Evolutionary conservation across 75 land plant species (phyloP).

Genomic region (Gnetum montanum): DNA sequence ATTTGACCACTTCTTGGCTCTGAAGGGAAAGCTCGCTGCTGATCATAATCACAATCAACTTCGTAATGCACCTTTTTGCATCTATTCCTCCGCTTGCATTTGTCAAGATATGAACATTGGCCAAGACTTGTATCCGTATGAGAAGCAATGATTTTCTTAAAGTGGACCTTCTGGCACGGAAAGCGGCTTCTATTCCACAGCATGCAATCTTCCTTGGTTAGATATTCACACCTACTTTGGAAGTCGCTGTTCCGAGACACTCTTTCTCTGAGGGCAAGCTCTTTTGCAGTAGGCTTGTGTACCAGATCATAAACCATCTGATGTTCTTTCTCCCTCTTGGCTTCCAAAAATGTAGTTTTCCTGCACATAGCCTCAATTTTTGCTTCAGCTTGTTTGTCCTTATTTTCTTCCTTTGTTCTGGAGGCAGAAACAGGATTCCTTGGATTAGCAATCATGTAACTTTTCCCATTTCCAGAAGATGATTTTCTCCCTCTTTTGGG

Average conservation of each 20-base stretch:
- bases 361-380: constrained; percentile 70
- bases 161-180: constrained; percentile 95
- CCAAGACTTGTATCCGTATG: constrained; percentile 89
- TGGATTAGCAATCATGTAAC: constrained; percentile 45
- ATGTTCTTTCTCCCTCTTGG: constrained; percentile 80
- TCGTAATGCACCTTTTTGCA: constrained; percentile 98
- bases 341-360: constrained; percentile 75
- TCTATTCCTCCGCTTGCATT: constrained; percentile 91
- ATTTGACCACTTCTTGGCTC: constrained; percentile 46
- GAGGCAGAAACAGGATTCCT: constrained; percentile 22
- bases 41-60: constrained; percentile 71
- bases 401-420: constrained; percentile 75
- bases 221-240: constrained; percentile 57
- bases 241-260: no score
- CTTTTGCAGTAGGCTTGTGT: constrained; percentile 92
- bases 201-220: constrained; percentile 93
- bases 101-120: constrained; percentile 90
- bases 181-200: constrained; percentile 54
- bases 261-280: constrained; percentile 94
- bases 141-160: constrained; percentile 81
- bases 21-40: no score
- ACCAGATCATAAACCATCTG: constrained; percentile 92
- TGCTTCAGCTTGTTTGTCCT: no score
- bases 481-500: constrained; percentile 7
- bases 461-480: constrained; percentile 20